Conservation (phyloP, 805 yeast species). For the Hanseniaspora taiwanica region DNA sequence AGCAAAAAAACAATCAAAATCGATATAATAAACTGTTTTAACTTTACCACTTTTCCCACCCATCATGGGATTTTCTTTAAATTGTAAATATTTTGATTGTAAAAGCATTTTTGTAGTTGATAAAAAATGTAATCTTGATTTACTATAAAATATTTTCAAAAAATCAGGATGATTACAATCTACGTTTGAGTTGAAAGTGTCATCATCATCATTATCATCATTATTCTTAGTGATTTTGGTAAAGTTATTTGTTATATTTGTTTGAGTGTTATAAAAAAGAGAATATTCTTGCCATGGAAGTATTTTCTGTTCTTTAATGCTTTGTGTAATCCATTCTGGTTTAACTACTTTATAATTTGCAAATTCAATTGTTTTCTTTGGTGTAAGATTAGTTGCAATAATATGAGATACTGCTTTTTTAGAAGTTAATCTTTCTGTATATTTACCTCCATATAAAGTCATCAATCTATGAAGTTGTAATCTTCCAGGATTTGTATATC, state of each 20-base stretch:
- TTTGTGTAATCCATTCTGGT: conserved; percentile 72
- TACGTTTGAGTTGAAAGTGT: conserved; percentile 11
- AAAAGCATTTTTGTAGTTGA: conserved; percentile 78
- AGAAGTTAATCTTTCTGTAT: conserved; percentile 50
- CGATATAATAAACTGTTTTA: conserved; percentile 58
- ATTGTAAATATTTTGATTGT: conserved; percentile 39
- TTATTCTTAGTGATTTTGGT: conserved; percentile 7
- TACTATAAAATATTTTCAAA: conserved; percentile 54
- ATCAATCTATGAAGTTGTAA: conserved; percentile 57
- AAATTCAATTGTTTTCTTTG: conserved; percentile 56
- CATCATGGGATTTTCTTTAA: conserved; percentile 5
- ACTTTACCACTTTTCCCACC: neutral
- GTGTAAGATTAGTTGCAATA: conserved; percentile 66
- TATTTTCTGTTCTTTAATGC: conserved; percentile 33
- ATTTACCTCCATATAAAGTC: conserved; percentile 68
- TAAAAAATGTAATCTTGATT: conserved; percentile 78
- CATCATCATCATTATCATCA: conserved; percentile 3
- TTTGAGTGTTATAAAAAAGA: conserved; percentile 15
- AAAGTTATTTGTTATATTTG: neutral
- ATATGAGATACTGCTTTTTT: conserved; percentile 77
- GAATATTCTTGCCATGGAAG: conserved; percentile 63
- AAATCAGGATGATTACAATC: conserved; percentile 74
- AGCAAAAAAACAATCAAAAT: conserved; percentile 90
- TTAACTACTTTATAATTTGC: conserved; percentile 58
- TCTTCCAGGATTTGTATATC: conserved; percentile 75